Conservation (phyloP, 495 filamentous ascomycete species). For the Neurospora sp. region DNA sequence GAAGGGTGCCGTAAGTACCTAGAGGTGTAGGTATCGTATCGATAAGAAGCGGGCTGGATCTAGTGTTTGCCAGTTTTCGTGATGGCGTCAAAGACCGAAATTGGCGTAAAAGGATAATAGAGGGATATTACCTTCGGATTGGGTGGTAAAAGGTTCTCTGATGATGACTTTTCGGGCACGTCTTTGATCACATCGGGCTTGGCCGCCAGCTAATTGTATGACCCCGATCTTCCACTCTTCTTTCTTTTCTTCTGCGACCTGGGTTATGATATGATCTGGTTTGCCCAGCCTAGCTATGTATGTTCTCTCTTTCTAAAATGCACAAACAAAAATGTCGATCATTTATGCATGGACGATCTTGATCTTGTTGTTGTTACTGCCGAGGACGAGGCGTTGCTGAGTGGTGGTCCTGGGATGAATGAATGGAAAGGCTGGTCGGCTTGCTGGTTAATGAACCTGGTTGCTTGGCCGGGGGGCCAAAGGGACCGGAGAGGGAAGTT, state of each 20-base stretch:
- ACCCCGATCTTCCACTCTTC: neutral
- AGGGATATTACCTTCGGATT: neutral
- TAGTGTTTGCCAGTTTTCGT: neutral
- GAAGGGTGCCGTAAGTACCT: neutral
- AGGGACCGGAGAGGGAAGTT: neutral
- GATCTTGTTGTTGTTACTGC: neutral
- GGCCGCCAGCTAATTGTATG: neutral
- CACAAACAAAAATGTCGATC: neutral
- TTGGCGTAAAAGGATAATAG: neutral
- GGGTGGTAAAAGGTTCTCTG: neutral
- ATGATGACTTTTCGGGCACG: neutral
- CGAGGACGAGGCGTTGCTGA: neutral
- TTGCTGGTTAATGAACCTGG: neutral
- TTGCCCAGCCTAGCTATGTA: neutral
- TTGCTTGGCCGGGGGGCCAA: neutral
- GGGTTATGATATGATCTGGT: neutral
- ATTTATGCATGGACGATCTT: neutral
- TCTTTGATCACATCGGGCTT: neutral
- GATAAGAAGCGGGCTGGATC: neutral
- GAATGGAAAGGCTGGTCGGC: neutral
- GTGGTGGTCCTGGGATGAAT: neutral
- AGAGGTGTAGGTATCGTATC: neutral
- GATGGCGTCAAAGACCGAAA: neutral
- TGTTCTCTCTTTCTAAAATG: neutral
- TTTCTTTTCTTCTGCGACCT: neutral